A percentile compares a stretch with the other conserved stretches of the same genome.
phyloP scores from a whole-genome alignment of 2,329 filamentous ascomycete species.

The Coccinonectria pachysandricola region DNA sequence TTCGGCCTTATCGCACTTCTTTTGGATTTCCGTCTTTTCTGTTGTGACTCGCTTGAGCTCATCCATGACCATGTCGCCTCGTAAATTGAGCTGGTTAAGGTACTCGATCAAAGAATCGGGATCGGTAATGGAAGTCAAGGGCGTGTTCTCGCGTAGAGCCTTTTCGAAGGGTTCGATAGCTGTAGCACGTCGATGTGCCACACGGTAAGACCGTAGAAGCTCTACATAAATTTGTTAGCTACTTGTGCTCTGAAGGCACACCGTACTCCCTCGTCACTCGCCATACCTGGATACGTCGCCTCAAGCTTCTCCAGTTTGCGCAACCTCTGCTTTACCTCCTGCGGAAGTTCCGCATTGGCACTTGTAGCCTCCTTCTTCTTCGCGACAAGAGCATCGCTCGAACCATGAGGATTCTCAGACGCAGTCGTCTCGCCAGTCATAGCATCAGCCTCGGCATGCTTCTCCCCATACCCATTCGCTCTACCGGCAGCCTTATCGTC shows the following conservation, averaged over 20 bases:
- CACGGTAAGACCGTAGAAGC: conserved; percentile 79
- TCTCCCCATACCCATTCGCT: conserved; percentile 13
- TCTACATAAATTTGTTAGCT: conserved; percentile 33
- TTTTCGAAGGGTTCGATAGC: conserved; percentile 91
- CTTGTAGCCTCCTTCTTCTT: conserved; percentile 8
- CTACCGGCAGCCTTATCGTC: conserved; percentile 7
- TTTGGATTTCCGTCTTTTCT: conserved; percentile 72
- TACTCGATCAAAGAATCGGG: conserved; percentile 81
- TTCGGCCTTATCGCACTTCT: conserved; percentile 60
- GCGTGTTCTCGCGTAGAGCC: conserved; percentile 82
- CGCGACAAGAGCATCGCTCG: conserved; percentile 5
- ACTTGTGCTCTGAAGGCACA: not conserved
- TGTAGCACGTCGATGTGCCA: conserved; percentile 77
- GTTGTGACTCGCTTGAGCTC: conserved; percentile 79
- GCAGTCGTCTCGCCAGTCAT: conserved; percentile 9
- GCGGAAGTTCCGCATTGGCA: conserved; percentile 46
- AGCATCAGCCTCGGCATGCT: conserved; percentile 10
- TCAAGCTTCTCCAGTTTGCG: conserved; percentile 87
- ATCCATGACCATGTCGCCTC: conserved; percentile 86
- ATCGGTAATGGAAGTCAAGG: conserved; percentile 78
- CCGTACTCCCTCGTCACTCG: not conserved
- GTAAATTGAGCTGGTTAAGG: conserved; percentile 72
- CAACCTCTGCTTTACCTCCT: conserved; percentile 65
- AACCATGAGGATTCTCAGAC: conserved; percentile 4
- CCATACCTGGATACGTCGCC: conserved; percentile 68